phyloP scores from a whole-genome alignment of 2,329 filamentous ascomycete species.

The Fusarium brevicatenulatum region DNA sequence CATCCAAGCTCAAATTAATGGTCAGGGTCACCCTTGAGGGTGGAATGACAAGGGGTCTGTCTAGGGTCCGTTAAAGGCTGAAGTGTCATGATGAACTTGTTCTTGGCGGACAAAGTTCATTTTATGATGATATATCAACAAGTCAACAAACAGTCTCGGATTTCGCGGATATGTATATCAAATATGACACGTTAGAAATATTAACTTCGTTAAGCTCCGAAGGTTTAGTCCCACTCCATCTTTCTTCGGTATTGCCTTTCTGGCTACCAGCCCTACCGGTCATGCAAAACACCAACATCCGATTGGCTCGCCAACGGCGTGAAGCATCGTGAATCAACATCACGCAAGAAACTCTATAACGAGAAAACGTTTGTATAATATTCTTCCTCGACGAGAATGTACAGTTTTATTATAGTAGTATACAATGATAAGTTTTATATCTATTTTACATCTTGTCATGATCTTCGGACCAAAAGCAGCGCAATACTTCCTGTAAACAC shows the following conservation, averaged over 20 bases:
- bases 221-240: slow-evolving; percentile 8
- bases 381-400: not conserved
- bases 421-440: slow-evolving; percentile 34
- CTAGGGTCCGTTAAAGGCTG: not conserved
- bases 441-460: slow-evolving; percentile 37
- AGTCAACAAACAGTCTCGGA: not conserved
- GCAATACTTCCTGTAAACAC: slow-evolving; percentile 65
- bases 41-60: slow-evolving; percentile 19
- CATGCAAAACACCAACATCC: slow-evolving; percentile 20
- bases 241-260: slow-evolving; percentile 8
- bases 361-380: not conserved
- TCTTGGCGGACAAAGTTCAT: not conserved
- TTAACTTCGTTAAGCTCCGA: not conserved
- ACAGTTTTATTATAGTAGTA: slow-evolving; percentile 26
- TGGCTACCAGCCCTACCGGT: slow-evolving; percentile 32
- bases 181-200: not conserved
- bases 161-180: not conserved
- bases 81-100: slow-evolving; percentile 3
- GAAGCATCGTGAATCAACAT: slow-evolving; percentile 11
- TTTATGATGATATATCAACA: not conserved
- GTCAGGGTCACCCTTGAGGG: slow-evolving; percentile 30
- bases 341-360: not conserved
- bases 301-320: slow-evolving; percentile 18
- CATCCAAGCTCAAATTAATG: slow-evolving; percentile 33
- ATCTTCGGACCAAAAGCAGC: slow-evolving; percentile 56